Evolutionary conservation across 176 grass and related monocot species (phyloP).

Genomic region (Carex parvula): DNA sequence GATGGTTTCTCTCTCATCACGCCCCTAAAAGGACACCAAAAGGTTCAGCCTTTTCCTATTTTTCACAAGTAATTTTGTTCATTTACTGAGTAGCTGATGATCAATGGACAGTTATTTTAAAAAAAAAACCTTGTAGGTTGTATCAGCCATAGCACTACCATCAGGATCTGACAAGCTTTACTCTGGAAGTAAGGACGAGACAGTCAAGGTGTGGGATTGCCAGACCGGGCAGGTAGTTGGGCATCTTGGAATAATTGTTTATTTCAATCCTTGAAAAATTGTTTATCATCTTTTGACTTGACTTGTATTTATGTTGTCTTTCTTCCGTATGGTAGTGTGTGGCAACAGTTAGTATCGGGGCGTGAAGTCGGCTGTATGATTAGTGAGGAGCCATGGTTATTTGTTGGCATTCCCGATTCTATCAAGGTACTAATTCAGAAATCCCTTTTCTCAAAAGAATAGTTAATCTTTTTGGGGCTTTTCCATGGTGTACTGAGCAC

Average conservation of each 20-base stretch:
- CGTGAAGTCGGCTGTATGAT: conserved; percentile 95
- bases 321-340: conserved; percentile 43
- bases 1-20: conserved; percentile 65
- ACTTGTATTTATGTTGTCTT: conserved; percentile 24
- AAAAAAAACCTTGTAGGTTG: conserved; percentile 36
- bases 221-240: conserved; percentile 84
- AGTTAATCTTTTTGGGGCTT: neutral
- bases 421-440: conserved; percentile 54
- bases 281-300: conserved; percentile 1
- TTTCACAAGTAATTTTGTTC: neutral
- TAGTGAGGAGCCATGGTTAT: conserved; percentile 84
- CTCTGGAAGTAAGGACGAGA: conserved; percentile 85
- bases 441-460: neutral
- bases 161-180: conserved; percentile 89
- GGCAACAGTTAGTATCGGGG: conserved; percentile 49
- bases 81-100: neutral
- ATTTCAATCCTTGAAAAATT: conserved; percentile 20
- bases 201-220: conserved; percentile 83
- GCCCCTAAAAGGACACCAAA: conserved; percentile 71
- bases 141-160: conserved; percentile 67
- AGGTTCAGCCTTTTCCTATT: conserved; percentile 37
- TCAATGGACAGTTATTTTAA: neutral
- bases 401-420: conserved; percentile 71
- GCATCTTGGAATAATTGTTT: conserved; percentile 7
- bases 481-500: neutral